phyloP scores from a whole-genome alignment of 1,284 basidiomycete genomes.

The Austroboletus novae-zelandiae region DNA sequence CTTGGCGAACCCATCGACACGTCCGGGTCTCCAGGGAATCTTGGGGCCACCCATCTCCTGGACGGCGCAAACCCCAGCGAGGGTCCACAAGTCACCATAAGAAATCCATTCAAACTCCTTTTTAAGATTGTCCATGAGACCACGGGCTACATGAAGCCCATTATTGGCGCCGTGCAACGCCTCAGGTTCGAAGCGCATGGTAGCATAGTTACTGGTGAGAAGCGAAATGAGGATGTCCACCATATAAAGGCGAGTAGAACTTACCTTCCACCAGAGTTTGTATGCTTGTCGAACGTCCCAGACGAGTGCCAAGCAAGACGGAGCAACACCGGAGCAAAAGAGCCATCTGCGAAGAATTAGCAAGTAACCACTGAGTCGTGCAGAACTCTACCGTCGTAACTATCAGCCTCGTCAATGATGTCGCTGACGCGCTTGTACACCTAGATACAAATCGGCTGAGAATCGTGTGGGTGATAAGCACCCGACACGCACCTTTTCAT shows the following conservation, averaged over 20 bases:
- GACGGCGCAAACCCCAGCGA: slow-evolving; percentile 82
- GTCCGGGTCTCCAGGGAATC: slow-evolving; percentile 86
- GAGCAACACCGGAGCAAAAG: slow-evolving; percentile 86
- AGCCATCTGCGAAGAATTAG: slow-evolving; percentile 63
- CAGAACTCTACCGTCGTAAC: slow-evolving; percentile 73
- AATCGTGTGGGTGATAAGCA: background rate
- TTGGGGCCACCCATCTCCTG: slow-evolving; percentile 86
- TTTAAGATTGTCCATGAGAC: slow-evolving; percentile 87
- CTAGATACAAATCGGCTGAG: slow-evolving; percentile 34
- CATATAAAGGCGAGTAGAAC: slow-evolving; percentile 14
- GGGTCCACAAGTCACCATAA: slow-evolving; percentile 94
- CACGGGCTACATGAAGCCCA: slow-evolving; percentile 81
- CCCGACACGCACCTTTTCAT: slow-evolving; percentile 71
- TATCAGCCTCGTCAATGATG: slow-evolving; percentile 65
- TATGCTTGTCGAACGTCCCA: slow-evolving; percentile 89
- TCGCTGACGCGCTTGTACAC: slow-evolving; percentile 88
- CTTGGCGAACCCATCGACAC: slow-evolving; percentile 77
- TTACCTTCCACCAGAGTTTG: slow-evolving; percentile 84
- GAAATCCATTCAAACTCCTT: slow-evolving; percentile 86
- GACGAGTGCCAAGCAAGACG: slow-evolving; percentile 94
- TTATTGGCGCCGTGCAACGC: slow-evolving; percentile 85
- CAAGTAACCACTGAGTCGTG: background rate
- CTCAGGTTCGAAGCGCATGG: slow-evolving; percentile 92
- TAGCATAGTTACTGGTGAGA: slow-evolving; percentile 79
- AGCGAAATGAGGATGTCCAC: slow-evolving; percentile 1